These are phyloP conservation scores for Fagopyrum homotropicum DNA, from an alignment of 148 eudicot species.

Conservation along the genomic window DNA sequence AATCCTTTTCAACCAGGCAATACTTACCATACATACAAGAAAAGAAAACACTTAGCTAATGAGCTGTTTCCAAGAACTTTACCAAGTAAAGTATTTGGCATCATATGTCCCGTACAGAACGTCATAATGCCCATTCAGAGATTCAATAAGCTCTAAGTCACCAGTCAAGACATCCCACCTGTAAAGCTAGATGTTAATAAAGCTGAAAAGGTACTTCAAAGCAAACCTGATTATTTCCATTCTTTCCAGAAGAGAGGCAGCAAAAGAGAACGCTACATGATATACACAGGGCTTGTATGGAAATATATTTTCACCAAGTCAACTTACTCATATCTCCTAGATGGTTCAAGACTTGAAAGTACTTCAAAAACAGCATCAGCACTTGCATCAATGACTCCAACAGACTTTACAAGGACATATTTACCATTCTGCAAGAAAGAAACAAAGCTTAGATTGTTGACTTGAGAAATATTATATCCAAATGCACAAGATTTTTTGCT, in stretches of 20 bases:
- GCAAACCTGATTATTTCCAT: too few species aligned
- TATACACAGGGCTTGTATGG: not conserved
- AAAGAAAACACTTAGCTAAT: not conserved
- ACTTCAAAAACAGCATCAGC: conserved; percentile 84
- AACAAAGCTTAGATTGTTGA: too few species aligned
- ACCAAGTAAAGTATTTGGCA: conserved; percentile 67
- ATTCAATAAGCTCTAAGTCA: conserved; percentile 79
- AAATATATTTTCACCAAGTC: not conserved
- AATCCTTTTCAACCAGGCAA: too few species aligned
- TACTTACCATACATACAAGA: too few species aligned
- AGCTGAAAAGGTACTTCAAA: not conserved
- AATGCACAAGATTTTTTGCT: not conserved
- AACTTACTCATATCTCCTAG: conserved; percentile 87
- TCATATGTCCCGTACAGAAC: conserved; percentile 88
- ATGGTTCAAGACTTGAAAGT: conserved; percentile 60
- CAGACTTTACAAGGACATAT: conserved; percentile 86
- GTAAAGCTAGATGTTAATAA: conserved; percentile 17
- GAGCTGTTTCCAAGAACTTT: conserved; percentile 11
- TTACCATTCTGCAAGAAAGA: conserved; percentile 43
- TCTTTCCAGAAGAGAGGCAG: too few species aligned
- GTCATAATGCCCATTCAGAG: conserved; percentile 75
- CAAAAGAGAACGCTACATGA: not conserved
- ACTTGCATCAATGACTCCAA: conserved; percentile 72
- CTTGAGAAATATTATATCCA: too few species aligned
- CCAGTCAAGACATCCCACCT: conserved; percentile 94